Conservation (phyloP, 805 yeast species). For the Monosporozyma aquatica region DNA sequence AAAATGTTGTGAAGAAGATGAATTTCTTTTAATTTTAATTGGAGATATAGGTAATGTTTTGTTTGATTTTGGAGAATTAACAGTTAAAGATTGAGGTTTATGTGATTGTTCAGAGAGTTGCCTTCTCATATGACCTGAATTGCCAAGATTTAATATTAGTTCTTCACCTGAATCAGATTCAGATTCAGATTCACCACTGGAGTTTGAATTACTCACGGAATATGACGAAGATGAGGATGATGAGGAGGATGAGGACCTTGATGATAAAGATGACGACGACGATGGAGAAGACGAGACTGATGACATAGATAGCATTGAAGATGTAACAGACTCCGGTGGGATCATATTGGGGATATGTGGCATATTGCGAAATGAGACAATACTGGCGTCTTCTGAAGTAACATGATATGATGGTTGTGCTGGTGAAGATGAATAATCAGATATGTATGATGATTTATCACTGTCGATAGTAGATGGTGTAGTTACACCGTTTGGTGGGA, state of each 20-base stretch:
- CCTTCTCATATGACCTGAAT: slow-evolving; percentile 14
- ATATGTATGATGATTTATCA: neutral
- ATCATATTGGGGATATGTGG: slow-evolving; percentile 1
- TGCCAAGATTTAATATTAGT: slow-evolving; percentile 16
- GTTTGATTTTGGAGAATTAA: neutral
- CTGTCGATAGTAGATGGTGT: neutral
- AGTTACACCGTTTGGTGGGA: neutral
- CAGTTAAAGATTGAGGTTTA: neutral
- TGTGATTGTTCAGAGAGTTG: slow-evolving; percentile 5
- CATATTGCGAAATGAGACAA: slow-evolving; percentile 18
- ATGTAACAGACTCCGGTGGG: slow-evolving; percentile 1
- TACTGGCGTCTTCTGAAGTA: slow-evolving; percentile 23
- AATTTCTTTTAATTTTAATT: slow-evolving; percentile 1
- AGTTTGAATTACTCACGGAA: neutral
- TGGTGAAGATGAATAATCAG: slow-evolving; percentile 2
- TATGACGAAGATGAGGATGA: slow-evolving; percentile 1
- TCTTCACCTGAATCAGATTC: slow-evolving; percentile 12
- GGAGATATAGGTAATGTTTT: neutral
- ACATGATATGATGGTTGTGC: slow-evolving; percentile 7
- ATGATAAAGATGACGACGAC: neutral
- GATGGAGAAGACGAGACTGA: neutral
- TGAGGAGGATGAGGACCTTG: slow-evolving; percentile 1
- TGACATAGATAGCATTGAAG: neutral
- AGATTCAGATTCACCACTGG: neutral
- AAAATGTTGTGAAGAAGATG: slow-evolving; percentile 2